Base-by-base conservation (phyloP, 306 rosid genomes). In the Glycyrrhiza uralensis region DNA sequence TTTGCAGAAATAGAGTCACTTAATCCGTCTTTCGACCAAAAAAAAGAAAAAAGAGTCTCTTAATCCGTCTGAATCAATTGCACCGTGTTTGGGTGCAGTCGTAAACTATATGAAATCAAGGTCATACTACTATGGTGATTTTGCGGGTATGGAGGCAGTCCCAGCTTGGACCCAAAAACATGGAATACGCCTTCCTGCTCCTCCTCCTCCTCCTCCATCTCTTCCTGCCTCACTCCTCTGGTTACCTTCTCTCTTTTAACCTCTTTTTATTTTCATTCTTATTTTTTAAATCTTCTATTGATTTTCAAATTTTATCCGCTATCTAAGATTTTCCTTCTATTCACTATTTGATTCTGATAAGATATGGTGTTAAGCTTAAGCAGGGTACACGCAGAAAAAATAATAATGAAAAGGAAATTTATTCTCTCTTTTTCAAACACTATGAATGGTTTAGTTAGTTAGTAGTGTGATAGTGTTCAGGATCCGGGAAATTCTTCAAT, bases 171-270 rank as follows among this genome's bases (percentile, higher is more conserved):
- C 77, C 78, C 78, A 79, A 79, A 15, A 76, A 7, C 44, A 76
- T 85, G 83, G 82, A 84, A 49, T 57, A 29, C 64, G 73, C 83
- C 39, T 66, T 86, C 68, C 78, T 87, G 45, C 77, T 87, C 19
- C 56, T 73, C 10, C 78, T 90, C 75, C 44, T 93, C 44, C 61
- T 79, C 81, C 71, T 90, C 80, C 85, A 84, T 72, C 76, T 77
- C 11, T 46, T 73, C 71, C 49, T 88, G 38, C 85, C 91, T 23
- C 76, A 71, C 79, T 81, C 90, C 8, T 79, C 80, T 11, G 87
- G 87, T 74, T 49, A 51, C 15, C 62, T 51, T 80, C 84, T 67
- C 62, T 47, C 62, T 47, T 17, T 57, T 9, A 2, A 1, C 23
- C 57, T 29, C 8, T 5, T 20, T 29, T 46, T n/a, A 32, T 2